A percentile compares a stretch with the other conserved stretches of the same genome.
Evolutionary conservation across 306 rosid species (phyloP).

Genomic region (Lupinus albus): DNA sequence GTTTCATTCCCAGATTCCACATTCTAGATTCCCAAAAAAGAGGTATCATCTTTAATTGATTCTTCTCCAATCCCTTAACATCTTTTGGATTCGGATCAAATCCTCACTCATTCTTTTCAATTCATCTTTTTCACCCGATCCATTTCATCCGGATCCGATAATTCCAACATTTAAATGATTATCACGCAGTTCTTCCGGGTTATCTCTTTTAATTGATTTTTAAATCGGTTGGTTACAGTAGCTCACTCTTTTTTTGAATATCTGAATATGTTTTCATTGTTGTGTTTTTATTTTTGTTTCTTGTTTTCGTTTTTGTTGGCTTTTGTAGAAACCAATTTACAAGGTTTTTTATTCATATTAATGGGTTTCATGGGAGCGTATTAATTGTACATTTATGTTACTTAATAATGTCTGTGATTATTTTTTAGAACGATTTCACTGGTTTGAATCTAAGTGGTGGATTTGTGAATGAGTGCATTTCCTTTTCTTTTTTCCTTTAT

Average conservation of each 20-base stretch:
- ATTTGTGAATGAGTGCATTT: not conserved
- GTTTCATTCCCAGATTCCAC: conserved; percentile 36
- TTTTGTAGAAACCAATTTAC: conserved; percentile 10
- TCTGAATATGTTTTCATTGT: conserved; percentile 7
- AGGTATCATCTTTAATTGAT: conserved; percentile 15
- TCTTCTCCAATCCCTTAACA: conserved; percentile 6
- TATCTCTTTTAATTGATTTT: too few species aligned
- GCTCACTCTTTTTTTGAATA: too few species aligned
- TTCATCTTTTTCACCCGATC: conserved; percentile 35
- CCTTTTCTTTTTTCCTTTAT: not conserved
- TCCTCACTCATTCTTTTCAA: not conserved
- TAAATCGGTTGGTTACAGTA: too few species aligned
- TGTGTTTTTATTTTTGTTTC: not conserved
- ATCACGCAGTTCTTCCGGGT: too few species aligned
- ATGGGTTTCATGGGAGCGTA: not conserved
- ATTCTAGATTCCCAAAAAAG: conserved; percentile 26
- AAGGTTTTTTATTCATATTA: not conserved
- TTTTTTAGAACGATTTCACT: not conserved
- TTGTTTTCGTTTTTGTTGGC: not conserved
- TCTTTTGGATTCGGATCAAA: conserved; percentile 44
- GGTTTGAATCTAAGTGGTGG: not conserved
- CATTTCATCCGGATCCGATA: not conserved
- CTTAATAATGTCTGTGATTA: not conserved
- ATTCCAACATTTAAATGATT: not conserved
- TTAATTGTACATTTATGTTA: conserved; percentile 10